These are phyloP conservation scores for Blastomyces percursus DNA, from an alignment of 2,329 filamentous ascomycete genomes.

Conservation along the genomic window DNA sequence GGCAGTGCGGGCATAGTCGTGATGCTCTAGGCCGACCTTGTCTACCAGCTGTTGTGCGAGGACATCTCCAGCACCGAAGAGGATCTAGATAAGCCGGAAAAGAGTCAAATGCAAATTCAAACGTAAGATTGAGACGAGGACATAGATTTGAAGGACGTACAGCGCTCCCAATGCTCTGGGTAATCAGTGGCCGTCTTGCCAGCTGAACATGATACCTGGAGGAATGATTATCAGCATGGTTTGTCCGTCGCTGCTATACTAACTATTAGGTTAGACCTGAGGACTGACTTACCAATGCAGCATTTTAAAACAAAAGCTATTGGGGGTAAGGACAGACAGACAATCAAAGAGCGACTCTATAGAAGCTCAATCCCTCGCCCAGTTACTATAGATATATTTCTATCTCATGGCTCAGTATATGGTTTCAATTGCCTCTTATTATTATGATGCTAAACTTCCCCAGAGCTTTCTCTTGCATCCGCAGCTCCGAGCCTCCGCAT, in stretches of 20 bases:
- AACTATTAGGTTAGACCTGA: too few species aligned
- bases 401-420: too few species aligned
- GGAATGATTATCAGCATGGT: constrained; percentile 6
- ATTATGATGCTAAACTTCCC: too few species aligned
- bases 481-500: background rate
- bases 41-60: constrained; percentile 88
- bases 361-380: background rate
- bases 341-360: background rate
- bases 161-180: constrained; percentile 80
- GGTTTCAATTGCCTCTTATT: too few species aligned
- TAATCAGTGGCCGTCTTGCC: constrained; percentile 71
- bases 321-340: background rate
- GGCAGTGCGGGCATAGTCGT: constrained; percentile 48
- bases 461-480: too few species aligned
- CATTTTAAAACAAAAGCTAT: constrained; percentile 20
- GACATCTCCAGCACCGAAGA: constrained; percentile 85
- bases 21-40: constrained; percentile 62
- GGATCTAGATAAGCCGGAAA: constrained; percentile 40
- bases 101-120: background rate
- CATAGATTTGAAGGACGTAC: constrained; percentile 27
- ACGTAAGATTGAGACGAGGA: background rate
- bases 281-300: constrained; percentile 31
- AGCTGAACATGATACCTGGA: constrained; percentile 75
- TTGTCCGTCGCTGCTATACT: constrained; percentile 5
- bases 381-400: background rate